Percentiles rank a stretch among this genome's conserved stretches.
Evolutionary conservation across 2,329 filamentous ascomycete genomes (phyloP).

Genomic region (Juglanconis oblonga): DNA sequence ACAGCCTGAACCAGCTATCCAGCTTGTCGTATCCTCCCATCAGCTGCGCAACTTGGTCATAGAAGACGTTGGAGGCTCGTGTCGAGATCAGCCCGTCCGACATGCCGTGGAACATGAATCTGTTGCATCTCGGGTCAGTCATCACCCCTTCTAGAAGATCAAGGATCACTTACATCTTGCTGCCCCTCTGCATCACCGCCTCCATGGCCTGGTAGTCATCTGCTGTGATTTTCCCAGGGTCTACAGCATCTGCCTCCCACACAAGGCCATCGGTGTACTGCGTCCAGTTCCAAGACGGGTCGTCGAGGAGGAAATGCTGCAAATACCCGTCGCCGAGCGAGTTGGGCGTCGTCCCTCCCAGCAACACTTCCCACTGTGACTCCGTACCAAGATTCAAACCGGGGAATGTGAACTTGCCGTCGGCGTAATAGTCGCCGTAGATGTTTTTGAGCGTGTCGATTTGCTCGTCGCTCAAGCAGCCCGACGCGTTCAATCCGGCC

Average conservation of each 20-base stretch:
- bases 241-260: constrained; percentile 21
- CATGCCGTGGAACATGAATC: constrained; percentile 38
- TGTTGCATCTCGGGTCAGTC: neutral
- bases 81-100: constrained; percentile 35
- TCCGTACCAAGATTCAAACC: constrained; percentile 45
- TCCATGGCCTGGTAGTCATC: constrained; percentile 26
- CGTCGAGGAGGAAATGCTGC: constrained; percentile 26
- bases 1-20: constrained; percentile 49
- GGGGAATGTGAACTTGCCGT: constrained; percentile 25
- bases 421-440: constrained; percentile 23
- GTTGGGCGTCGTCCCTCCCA: constrained; percentile 19
- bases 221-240: constrained; percentile 30
- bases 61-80: constrained; percentile 31
- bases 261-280: constrained; percentile 27
- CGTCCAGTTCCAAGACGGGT: constrained; percentile 28
- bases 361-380: constrained; percentile 22
- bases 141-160: neutral
- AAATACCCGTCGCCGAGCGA: constrained; percentile 27
- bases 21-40: constrained; percentile 33
- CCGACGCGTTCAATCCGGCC: neutral
- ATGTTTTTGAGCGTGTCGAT: constrained; percentile 30
- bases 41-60: constrained; percentile 28
- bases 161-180: constrained; percentile 30
- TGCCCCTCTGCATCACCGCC: constrained; percentile 30
- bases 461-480: constrained; percentile 28